Evolutionary conservation across 176 grass and related monocot genomes (phyloP), one percentile per base, ranked within the genome.

Genomic region (Raddia distichophylla): DNA sequence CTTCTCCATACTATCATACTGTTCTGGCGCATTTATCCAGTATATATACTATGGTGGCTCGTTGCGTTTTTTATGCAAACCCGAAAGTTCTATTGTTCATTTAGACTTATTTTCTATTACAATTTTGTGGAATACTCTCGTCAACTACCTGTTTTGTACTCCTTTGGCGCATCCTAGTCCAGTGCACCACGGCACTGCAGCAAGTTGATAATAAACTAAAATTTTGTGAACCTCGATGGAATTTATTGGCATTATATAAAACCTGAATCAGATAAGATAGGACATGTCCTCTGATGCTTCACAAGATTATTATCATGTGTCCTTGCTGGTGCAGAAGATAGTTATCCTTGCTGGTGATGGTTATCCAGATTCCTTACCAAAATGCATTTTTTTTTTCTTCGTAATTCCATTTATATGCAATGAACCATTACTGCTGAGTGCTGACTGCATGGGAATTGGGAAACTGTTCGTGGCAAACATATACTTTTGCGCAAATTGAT

Each of bases 251-350:
- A 82, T 20, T 67, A 73, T 77, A 67, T 76, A 81, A 71, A 52
- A 82, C 33, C n/a, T 82, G 73, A 52, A 64, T 51, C 22, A 5
- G 88, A 73, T 82, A 53, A 90, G 78, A 73, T 7, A 11, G n/a
- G 58, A 69, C 57, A 85, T 81, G 78, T 64, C 78, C 73, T 59
- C 60, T 37, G 50, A 81, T 14, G 71, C 8, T 71, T 32, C 13
- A 76, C 34, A 32, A 63, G 71, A 76, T 76, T 70, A 14, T 20
- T 54, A 71, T 70, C 87, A 71, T 70, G 48, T 80, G 45, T 1
- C 45, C 5, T 73, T 74, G 44, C 3, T 71, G 46, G 15, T 44
- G 50, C 51, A 73, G 58, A 58, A 18, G 51, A 88, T 79, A 74
- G 40, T 67, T 82, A 82, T 82, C 78, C 63, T 33, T 18, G 3